Evolutionary conservation across 2,329 filamentous ascomycete species (phyloP).

Genomic region (Penicillium olsonii): DNA sequence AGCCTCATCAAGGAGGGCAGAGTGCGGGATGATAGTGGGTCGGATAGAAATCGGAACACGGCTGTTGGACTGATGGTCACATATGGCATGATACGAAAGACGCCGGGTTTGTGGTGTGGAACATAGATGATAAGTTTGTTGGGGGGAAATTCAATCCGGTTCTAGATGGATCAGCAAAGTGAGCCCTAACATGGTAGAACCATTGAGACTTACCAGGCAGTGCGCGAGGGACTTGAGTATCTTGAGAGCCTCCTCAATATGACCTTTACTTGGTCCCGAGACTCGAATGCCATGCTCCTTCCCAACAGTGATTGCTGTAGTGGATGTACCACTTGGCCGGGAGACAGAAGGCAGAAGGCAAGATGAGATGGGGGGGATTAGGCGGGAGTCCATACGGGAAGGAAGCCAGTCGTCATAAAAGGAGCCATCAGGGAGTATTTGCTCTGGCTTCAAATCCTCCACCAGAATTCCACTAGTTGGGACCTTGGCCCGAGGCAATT

Average conservation of each 20-base stretch:
- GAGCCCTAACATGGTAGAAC: neutral
- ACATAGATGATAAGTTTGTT: neutral
- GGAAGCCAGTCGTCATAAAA: neutral
- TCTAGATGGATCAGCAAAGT: neutral
- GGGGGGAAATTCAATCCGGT: neutral
- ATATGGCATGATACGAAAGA: conserved; percentile 1
- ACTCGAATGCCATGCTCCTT: neutral
- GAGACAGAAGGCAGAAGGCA: neutral
- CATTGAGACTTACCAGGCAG: conserved; percentile 1
- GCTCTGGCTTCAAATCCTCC: neutral
- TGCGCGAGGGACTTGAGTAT: conserved; percentile 1
- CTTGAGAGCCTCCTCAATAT: neutral
- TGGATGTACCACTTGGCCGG: neutral
- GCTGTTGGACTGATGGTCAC: neutral
- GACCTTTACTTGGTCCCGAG: neutral
- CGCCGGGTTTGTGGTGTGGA: neutral
- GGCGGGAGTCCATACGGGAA: neutral
- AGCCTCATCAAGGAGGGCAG: neutral
- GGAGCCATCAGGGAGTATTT: neutral
- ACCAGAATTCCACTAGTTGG: neutral
- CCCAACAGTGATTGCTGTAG: neutral
- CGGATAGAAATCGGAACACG: neutral
- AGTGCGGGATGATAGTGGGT: neutral
- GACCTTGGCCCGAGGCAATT: too few species aligned
- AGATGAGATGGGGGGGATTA: neutral